phyloP scores from a whole-genome alignment of 176 grass and related monocot species.

The Musa troglodytarum region DNA sequence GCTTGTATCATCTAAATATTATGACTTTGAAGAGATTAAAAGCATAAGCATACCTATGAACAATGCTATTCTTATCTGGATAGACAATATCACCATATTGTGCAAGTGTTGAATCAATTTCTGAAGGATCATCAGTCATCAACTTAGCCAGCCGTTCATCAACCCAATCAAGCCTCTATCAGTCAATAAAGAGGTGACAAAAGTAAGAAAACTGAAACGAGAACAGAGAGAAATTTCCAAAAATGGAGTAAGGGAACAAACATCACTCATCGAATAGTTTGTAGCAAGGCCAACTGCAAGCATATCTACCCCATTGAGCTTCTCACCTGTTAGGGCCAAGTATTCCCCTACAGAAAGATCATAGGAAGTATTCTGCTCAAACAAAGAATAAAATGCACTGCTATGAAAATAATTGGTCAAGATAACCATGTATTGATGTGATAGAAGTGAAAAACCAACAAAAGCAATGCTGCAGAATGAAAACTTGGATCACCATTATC shows the following conservation, averaged over 20 bases:
- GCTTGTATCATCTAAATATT: background rate
- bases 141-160: conserved; percentile 77
- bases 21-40: background rate
- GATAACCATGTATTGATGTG: background rate
- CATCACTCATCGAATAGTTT: conserved; percentile 63
- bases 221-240: background rate
- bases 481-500: background rate
- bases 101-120: conserved; percentile 76
- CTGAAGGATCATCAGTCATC: conserved; percentile 88
- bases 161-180: conserved; percentile 53
- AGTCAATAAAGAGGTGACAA: conserved; percentile 1
- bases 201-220: background rate
- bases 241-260: conserved; percentile 27
- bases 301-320: conserved; percentile 80
- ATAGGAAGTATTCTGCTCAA: background rate
- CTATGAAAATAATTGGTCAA: background rate
- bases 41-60: conserved; percentile 46
- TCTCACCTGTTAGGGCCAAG: conserved; percentile 79
- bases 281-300: conserved; percentile 86
- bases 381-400: too few relatives aligned
- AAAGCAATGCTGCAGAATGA: background rate
- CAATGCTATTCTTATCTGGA: conserved; percentile 70
- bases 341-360: conserved; percentile 55
- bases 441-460: background rate
- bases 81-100: conserved; percentile 83